Evolutionary conservation across 129 eudicot species (phyloP).

Genomic region (Oenanthe sinensis): DNA sequence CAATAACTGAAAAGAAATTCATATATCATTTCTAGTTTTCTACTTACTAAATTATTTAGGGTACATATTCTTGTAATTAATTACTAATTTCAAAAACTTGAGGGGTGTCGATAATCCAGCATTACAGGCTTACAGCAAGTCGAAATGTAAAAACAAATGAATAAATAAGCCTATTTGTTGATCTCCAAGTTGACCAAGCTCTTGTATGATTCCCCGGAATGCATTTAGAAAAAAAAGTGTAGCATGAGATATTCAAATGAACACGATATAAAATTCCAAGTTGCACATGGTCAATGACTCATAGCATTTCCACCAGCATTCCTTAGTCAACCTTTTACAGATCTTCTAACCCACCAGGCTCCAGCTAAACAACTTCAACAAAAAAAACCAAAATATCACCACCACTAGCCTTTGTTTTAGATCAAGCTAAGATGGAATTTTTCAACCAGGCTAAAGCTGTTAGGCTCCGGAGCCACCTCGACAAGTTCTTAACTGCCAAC

Average conservation of each 20-base stretch:
- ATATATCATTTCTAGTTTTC: too few relatives aligned
- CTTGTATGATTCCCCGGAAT: background rate
- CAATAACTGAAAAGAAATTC: too few relatives aligned
- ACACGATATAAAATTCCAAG: background rate
- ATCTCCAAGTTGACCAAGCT: background rate
- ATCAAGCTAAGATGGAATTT: slow-evolving; percentile 46
- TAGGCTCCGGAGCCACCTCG: slow-evolving; percentile 58
- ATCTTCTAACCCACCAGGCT: background rate
- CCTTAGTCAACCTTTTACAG: slow-evolving; percentile 18
- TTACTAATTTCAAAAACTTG: too few relatives aligned
- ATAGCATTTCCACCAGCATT: background rate
- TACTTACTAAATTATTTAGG: too few relatives aligned
- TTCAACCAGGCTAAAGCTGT: slow-evolving; percentile 63
- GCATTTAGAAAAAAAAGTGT: background rate
- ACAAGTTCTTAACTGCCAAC: slow-evolving; percentile 59
- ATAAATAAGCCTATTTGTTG: background rate
- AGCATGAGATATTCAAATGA: background rate
- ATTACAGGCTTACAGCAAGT: background rate
- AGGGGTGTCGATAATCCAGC: too few relatives aligned
- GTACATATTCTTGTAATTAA: too few relatives aligned
- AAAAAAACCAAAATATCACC: background rate
- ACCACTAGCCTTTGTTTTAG: slow-evolving; percentile 12
- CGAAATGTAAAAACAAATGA: background rate
- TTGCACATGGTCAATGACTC: slow-evolving; percentile 14
- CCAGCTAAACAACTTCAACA: background rate